Conservation (phyloP, 805 yeast species). For the Kodamaea neixiangensis region DNA sequence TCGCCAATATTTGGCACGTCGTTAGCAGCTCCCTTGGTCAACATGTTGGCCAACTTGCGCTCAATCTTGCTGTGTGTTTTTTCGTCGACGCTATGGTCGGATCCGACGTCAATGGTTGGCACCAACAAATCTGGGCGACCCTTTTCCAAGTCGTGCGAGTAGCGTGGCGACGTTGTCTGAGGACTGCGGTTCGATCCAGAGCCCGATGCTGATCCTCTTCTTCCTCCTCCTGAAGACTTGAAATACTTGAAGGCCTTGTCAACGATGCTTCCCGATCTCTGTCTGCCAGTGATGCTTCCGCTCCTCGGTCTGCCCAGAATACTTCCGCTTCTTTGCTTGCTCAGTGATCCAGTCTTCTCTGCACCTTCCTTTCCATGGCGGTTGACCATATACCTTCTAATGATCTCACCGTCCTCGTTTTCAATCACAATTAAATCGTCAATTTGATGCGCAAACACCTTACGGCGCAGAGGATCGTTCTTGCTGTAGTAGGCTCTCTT, state of each 20-base stretch:
- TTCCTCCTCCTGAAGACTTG: background rate
- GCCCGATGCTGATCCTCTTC: background rate
- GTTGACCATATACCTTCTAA: conserved; percentile 76
- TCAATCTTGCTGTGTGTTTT: conserved; percentile 18
- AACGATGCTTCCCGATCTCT: conserved; percentile 41
- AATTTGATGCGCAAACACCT: conserved; percentile 73
- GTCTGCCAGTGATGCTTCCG: conserved; percentile 13
- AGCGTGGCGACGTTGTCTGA: background rate
- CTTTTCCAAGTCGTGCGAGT: conserved; percentile 9
- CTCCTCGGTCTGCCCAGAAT: conserved; percentile 16
- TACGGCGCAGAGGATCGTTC: conserved; percentile 32
- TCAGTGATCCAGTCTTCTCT: background rate
- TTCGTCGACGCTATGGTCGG: conserved; percentile 5
- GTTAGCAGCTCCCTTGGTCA: conserved; percentile 7
- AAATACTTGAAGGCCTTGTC: conserved; percentile 49
- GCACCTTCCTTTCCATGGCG: conserved; percentile 38
- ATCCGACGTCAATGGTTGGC: background rate
- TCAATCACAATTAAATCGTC: conserved; percentile 81
- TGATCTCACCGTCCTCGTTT: conserved; percentile 87
- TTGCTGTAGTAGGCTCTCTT: conserved; percentile 30
- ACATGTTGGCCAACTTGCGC: conserved; percentile 18
- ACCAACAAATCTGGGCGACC: conserved; percentile 4
- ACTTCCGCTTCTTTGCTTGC: conserved; percentile 1
- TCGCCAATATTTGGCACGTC: conserved; percentile 4
- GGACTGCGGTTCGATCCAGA: background rate